Base-by-base conservation (phyloP, 305 asterid species). In the Fraxinus xanthoxyloides region DNA sequence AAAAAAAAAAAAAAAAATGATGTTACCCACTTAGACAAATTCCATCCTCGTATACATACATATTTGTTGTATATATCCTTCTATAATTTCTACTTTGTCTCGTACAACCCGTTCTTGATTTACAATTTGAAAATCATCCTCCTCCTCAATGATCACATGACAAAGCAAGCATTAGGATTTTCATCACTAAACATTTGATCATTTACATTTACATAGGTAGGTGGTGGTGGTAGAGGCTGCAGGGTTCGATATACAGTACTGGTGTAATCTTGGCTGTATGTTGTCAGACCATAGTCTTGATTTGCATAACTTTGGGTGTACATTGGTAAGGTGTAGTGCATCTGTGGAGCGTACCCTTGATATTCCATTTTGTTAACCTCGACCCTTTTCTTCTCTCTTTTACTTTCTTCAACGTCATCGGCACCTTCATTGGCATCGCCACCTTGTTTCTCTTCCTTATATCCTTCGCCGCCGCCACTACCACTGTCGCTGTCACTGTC, bases 321-420 rank as follows among this genome's bases (percentile, higher is more conserved):
- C 84, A 82, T 80, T 1, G 91, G 91, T 76, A 46, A 56, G n/a
- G 86, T 74, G 12, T 85, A 85, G 82, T 89, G 51, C 2, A 87
- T 89, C 13, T 83, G 77, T 21, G 86, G 85, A 76, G 51, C 61
- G 78, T 82, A 30, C 36, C 87, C 86, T 28, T 80, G 61, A 23
- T 85, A 51, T 24, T 90, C 92, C 85, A 83, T 69, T 59, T 89
- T 90, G 73, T 77, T 89, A 76, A 83, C 77, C 34, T 82, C 92
- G 0, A 85, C 75, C 31, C 80, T 86, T 5, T 83, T 77, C 12
- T 79, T 83, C 0, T 35, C 83, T n/a, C 82, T 79, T 26, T 84
- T 35, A 24, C 46, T 69, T 3, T 59, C 17, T 24, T 61, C 72
- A 61, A 1, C 32, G 1, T 2, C 69, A 19, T 3, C 69, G 2